Evolutionary conservation across 495 filamentous ascomycete genomes (phyloP).

Genomic region (Lasiosphaeria hispida): DNA sequence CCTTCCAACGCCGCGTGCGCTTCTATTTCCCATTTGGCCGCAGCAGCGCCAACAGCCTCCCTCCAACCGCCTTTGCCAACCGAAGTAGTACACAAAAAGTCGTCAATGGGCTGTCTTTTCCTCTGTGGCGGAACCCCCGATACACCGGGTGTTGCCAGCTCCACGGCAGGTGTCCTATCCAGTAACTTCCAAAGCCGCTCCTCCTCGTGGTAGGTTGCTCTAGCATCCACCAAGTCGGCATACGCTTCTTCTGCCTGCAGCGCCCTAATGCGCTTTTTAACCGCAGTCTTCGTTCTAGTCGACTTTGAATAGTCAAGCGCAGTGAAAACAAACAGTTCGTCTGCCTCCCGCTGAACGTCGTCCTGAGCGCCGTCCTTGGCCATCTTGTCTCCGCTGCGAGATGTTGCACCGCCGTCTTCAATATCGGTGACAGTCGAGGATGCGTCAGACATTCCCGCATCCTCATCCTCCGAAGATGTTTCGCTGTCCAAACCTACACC

Average conservation of each 20-base stretch:
- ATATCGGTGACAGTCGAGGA: slow-evolving; percentile 4
- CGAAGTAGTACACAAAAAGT: slow-evolving; percentile 51
- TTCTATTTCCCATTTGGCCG: slow-evolving; percentile 6
- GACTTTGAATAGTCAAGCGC: slow-evolving; percentile 23
- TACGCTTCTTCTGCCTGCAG: slow-evolving; percentile 49
- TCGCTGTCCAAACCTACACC: slow-evolving; percentile 13
- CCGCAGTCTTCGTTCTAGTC: slow-evolving; percentile 12
- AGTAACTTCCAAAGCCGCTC: slow-evolving; percentile 54
- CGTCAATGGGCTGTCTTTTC: slow-evolving; percentile 13
- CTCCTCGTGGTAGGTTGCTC: slow-evolving; percentile 55
- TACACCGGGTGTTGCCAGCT: slow-evolving; percentile 46
- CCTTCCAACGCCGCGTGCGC: not conserved
- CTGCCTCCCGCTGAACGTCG: slow-evolving; percentile 19
- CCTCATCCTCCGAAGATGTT: slow-evolving; percentile 21
- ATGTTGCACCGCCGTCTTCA: slow-evolving; percentile 20
- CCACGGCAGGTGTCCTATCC: slow-evolving; percentile 51
- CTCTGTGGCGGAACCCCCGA: not conserved
- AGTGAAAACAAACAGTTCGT: slow-evolving; percentile 31
- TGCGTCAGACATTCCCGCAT: slow-evolving; percentile 3
- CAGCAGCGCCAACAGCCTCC: not conserved
- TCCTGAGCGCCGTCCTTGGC: slow-evolving; percentile 22
- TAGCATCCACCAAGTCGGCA: slow-evolving; percentile 53
- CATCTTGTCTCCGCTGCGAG: slow-evolving; percentile 1
- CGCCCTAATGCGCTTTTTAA: slow-evolving; percentile 27
- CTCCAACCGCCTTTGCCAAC: slow-evolving; percentile 14